These are phyloP conservation scores for Isoetes engelmannii DNA, from an alignment of 83 land plant genomes.

Conservation along the genomic window DNA sequence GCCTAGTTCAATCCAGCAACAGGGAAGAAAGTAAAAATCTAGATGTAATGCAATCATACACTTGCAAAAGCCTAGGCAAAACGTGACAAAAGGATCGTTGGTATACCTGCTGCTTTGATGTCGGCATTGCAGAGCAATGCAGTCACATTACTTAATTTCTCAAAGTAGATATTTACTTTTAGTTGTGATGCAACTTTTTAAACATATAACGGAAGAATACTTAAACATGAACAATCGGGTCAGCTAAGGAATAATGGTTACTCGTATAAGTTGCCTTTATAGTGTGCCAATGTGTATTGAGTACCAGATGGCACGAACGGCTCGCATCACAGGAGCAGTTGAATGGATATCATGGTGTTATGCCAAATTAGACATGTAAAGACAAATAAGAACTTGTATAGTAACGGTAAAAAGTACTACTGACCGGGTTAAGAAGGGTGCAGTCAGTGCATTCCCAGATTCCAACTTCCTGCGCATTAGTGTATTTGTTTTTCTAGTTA, in stretches of 20 bases:
- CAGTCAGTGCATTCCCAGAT: slow-evolving; percentile 46
- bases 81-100: neutral
- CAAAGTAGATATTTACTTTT: no score
- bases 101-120: neutral
- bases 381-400: neutral
- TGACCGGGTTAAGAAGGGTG: slow-evolving; percentile 54
- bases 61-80: neutral
- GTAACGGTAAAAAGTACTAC: neutral
- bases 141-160: neutral
- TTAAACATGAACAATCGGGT: neutral
- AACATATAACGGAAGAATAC: neutral
- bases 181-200: neutral
- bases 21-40: neutral
- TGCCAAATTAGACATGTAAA: neutral
- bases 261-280: no score
- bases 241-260: neutral
- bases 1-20: neutral
- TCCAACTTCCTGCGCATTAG: neutral
- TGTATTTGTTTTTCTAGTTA: neutral
- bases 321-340: neutral
- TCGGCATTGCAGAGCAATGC: neutral
- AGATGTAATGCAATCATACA: neutral
- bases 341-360: neutral
- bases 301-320: neutral
- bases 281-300: neutral